Conservation (phyloP, 768 basidiomycete species). For the Candolleomyces aberdarensis region DNA sequence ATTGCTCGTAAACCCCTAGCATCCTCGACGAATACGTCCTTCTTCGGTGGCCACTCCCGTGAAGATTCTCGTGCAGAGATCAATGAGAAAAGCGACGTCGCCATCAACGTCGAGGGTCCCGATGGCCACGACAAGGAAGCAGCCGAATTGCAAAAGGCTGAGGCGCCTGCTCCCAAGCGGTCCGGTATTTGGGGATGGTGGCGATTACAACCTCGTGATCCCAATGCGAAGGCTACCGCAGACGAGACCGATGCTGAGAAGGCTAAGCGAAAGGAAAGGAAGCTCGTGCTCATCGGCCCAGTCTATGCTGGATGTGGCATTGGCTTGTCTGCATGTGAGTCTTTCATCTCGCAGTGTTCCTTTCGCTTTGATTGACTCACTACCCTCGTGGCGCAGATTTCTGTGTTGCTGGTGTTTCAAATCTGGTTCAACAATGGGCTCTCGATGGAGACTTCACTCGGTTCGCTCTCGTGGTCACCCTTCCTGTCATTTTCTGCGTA, state of each 20-base stretch:
- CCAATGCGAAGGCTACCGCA: conserved; percentile 10
- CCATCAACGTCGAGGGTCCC: conserved; percentile 1
- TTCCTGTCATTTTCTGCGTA: conserved; percentile 74
- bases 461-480: conserved; percentile 62
- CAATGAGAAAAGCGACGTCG: conserved; percentile 28
- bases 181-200: conserved; percentile 30
- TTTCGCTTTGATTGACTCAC: not conserved
- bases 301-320: conserved; percentile 68
- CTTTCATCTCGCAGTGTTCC: not conserved
- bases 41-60: conserved; percentile 13
- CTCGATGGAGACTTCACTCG: conserved; percentile 61
- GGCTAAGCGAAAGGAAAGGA: conserved; percentile 36
- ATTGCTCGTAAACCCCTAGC: conserved; percentile 15
- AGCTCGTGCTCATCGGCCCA: conserved; percentile 60
- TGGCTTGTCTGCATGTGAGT: conserved; percentile 59
- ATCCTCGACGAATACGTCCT: conserved; percentile 10
- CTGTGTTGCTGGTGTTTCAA: conserved; percentile 53
- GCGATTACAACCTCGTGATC: conserved; percentile 36
- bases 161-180: conserved; percentile 16
- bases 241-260: conserved; percentile 36
- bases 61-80: conserved; percentile 26
- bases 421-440: conserved; percentile 64
- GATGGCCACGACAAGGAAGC: conserved; percentile 18
- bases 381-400: conserved; percentile 44
- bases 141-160: conserved; percentile 14